These are phyloP conservation scores for Solanum verrucosum DNA, from an alignment of 257 asterid species.

Conservation along the genomic window DNA sequence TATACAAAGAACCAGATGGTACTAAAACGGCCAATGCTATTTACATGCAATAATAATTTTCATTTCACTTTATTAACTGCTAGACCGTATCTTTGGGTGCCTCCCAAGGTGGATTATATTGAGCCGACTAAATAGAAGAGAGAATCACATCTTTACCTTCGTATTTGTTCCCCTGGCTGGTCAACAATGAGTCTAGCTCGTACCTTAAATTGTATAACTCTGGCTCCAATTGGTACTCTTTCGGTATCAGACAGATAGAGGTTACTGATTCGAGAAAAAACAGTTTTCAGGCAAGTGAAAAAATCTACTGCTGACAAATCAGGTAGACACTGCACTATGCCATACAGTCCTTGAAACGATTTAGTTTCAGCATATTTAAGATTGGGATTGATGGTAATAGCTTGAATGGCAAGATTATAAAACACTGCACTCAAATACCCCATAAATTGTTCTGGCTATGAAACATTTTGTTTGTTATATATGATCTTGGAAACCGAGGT, in stretches of 20 bases:
- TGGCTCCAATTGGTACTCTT: background rate
- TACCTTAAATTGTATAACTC: background rate
- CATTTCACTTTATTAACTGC: too few relatives aligned
- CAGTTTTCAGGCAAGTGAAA: background rate
- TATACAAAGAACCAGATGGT: too few relatives aligned
- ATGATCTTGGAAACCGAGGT: too few relatives aligned
- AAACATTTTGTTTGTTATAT: background rate
- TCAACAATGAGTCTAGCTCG: background rate
- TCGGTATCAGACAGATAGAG: background rate
- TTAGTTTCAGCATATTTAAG: background rate
- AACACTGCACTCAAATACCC: background rate
- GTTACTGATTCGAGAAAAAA: too few relatives aligned
- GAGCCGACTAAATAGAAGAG: too few relatives aligned
- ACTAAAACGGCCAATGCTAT: too few relatives aligned
- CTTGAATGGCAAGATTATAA: background rate
- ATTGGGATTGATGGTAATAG: background rate
- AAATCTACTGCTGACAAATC: background rate
- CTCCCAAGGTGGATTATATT: too few relatives aligned
- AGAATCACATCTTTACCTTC: background rate
- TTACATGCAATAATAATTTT: too few relatives aligned
- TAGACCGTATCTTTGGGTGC: too few relatives aligned
- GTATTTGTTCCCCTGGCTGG: background rate
- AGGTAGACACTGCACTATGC: background rate
- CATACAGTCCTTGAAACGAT: background rate
- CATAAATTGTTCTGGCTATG: background rate